These are phyloP conservation scores for Leccinum fallax DNA, from an alignment of 1,284 basidiomycete species.

Conservation along the genomic window DNA sequence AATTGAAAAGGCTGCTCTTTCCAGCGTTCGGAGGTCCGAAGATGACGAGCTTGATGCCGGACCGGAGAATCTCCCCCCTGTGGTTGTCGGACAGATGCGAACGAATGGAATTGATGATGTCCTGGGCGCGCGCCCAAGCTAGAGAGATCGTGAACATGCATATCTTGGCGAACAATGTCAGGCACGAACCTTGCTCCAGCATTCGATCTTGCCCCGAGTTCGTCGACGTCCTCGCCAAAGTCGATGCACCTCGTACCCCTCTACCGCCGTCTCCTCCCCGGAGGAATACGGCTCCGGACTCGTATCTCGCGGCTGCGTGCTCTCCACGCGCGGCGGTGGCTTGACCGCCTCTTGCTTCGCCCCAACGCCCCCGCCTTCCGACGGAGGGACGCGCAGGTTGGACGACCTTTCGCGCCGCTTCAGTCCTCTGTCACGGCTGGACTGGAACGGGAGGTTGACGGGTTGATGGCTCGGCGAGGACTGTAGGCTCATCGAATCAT, in stretches of 20 bases:
- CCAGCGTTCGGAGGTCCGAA: constrained; percentile 91
- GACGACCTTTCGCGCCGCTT: constrained; percentile 41
- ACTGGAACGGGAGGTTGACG: constrained; percentile 53
- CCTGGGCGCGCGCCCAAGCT: constrained; percentile 52
- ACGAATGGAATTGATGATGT: constrained; percentile 53
- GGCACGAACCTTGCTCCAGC: constrained; percentile 66
- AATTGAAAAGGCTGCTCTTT: constrained; percentile 84
- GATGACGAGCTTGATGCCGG: constrained; percentile 80
- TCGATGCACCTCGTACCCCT: constrained; percentile 61
- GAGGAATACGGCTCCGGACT: constrained; percentile 67
- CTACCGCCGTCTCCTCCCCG: constrained; percentile 60
- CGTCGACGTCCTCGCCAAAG: constrained; percentile 87
- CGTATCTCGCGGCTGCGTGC: constrained; percentile 77
- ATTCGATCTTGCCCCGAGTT: constrained; percentile 34
- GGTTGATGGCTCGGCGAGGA: constrained; percentile 79
- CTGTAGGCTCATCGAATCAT: constrained; percentile 56
- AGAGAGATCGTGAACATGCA: constrained; percentile 5
- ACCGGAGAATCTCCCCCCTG: constrained; percentile 81
- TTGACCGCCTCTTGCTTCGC: constrained; percentile 40
- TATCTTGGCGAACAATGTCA: neutral
- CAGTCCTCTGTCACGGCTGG: constrained; percentile 37
- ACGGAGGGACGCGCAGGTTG: constrained; percentile 31
- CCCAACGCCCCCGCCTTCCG: constrained; percentile 5
- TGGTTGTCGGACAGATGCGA: constrained; percentile 66
- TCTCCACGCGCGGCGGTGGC: constrained; percentile 74